Evolutionary conservation across 805 yeast genomes (phyloP).

Genomic region (Metschnikowia hibisci): DNA sequence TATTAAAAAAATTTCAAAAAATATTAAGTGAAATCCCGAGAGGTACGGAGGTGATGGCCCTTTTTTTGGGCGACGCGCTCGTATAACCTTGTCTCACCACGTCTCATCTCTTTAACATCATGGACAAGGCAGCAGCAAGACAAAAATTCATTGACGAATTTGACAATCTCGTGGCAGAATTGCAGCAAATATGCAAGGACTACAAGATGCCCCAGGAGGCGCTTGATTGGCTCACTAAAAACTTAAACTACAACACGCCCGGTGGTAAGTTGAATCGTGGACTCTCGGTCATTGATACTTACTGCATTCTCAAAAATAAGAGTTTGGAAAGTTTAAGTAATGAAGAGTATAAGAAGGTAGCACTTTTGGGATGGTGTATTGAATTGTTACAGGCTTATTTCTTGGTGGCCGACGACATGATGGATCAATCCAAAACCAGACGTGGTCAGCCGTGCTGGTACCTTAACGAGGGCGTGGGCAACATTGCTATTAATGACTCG

Average conservation of each 20-base stretch:
- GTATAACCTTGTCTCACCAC: background rate
- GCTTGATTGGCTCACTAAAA: constrained; percentile 73
- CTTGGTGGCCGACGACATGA: constrained; percentile 96
- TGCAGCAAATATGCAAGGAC: constrained; percentile 52
- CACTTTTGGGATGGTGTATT: constrained; percentile 91
- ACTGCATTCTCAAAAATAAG: constrained; percentile 69
- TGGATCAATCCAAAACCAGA: constrained; percentile 95
- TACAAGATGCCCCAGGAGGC: constrained; percentile 88
- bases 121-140: constrained; percentile 40
- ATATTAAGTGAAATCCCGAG: no score
- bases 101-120: constrained; percentile 8
- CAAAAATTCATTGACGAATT: constrained; percentile 62
- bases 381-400: constrained; percentile 95
- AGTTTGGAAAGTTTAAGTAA: constrained; percentile 48
- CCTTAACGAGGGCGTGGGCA: constrained; percentile 70
- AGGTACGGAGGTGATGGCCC: no score
- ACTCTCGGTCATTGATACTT: constrained; percentile 89
- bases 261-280: constrained; percentile 98
- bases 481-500: constrained; percentile 95
- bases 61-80: background rate
- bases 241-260: constrained; percentile 80
- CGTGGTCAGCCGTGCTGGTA: constrained; percentile 99
- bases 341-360: constrained; percentile 77
- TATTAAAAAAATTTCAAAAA: no score
- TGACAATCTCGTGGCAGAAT: constrained; percentile 74